Conservation (phyloP, 805 yeast genomes). For the Nakazawaea laoshanensis region DNA sequence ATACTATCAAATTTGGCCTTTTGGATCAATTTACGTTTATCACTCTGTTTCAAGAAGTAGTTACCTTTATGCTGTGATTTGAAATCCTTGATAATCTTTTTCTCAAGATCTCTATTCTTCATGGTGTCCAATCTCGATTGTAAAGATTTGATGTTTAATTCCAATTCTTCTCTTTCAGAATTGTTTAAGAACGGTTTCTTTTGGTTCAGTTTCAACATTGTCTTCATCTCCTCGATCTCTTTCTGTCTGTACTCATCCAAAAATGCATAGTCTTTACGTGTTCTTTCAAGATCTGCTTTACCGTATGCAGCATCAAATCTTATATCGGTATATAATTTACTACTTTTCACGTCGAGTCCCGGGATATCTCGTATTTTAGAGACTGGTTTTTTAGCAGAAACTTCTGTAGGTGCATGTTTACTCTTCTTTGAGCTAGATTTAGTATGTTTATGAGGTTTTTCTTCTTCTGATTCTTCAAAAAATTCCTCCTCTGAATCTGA, state of each 20-base stretch:
- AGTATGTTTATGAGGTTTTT: constrained; percentile 9
- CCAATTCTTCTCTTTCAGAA: constrained; percentile 42
- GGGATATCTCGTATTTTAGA: constrained; percentile 66
- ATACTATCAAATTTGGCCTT: constrained; percentile 70
- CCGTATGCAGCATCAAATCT: constrained; percentile 90
- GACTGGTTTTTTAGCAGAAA: constrained; percentile 66
- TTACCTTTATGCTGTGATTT: constrained; percentile 47
- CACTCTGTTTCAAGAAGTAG: constrained; percentile 59
- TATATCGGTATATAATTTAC: constrained; percentile 62
- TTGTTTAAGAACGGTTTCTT: constrained; percentile 29
- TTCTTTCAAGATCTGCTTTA: constrained; percentile 57
- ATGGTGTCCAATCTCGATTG: constrained; percentile 60
- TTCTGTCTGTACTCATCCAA: constrained; percentile 75
- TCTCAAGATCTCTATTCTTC: constrained; percentile 68
- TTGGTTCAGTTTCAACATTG: constrained; percentile 47
- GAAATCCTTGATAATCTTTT: constrained; percentile 52
- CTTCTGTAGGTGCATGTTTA: constrained; percentile 86
- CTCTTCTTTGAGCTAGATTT: constrained; percentile 25
- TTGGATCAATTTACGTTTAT: constrained; percentile 64
- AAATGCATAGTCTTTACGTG: constrained; percentile 75
- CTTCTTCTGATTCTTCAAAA: constrained; percentile 12
- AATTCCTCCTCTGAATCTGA: constrained; percentile 9
- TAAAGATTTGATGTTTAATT: constrained; percentile 51
- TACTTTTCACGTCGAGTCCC: constrained; percentile 39
- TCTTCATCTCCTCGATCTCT: constrained; percentile 58